These are phyloP conservation scores for Herpetospermum pedunculosum DNA, from an alignment of 306 rosid genomes.

Conservation along the genomic window DNA sequence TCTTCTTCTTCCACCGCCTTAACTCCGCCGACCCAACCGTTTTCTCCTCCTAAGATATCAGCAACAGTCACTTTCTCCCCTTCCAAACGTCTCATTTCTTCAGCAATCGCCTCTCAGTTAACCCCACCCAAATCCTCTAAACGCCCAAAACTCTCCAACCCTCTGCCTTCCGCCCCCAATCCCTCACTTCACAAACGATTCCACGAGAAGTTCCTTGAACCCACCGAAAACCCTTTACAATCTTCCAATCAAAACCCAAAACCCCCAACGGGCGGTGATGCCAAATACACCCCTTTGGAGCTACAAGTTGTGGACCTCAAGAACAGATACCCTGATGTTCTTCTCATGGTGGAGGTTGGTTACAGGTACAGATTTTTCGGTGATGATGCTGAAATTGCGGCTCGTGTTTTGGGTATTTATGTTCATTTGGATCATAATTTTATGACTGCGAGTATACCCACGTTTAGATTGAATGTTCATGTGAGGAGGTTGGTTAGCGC, in stretches of 20 bases:
- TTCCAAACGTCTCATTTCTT: conserved; percentile 58
- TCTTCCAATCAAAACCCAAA: conserved; percentile 14
- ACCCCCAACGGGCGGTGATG: neutral
- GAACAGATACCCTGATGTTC: conserved; percentile 61
- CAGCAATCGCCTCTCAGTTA: conserved; percentile 26
- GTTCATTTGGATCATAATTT: conserved; percentile 73
- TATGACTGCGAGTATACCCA: conserved; percentile 77
- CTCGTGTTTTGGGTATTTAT: conserved; percentile 60
- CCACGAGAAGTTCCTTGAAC: conserved; percentile 68
- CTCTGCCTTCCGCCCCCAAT: conserved; percentile 19
- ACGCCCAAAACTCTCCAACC: conserved; percentile 47
- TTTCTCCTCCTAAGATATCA: conserved; percentile 61
- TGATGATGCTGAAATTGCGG: conserved; percentile 70
- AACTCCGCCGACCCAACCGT: conserved; percentile 18
- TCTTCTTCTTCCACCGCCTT: neutral
- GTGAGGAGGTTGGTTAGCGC: conserved; percentile 87
- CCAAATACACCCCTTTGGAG: conserved; percentile 61
- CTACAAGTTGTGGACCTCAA: conserved; percentile 66
- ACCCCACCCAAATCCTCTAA: conserved; percentile 30
- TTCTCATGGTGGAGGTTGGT: conserved; percentile 88
- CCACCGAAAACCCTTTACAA: conserved; percentile 15
- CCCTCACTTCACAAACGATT: conserved; percentile 63
- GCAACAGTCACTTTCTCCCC: conserved; percentile 74
- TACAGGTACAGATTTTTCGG: conserved; percentile 75
- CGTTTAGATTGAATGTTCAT: conserved; percentile 67